Evolutionary conservation across 352 stramenopile genomes (phyloP), one percentile per base, ranked within the genome.

Genomic region (Globisporangium canariense): DNA sequence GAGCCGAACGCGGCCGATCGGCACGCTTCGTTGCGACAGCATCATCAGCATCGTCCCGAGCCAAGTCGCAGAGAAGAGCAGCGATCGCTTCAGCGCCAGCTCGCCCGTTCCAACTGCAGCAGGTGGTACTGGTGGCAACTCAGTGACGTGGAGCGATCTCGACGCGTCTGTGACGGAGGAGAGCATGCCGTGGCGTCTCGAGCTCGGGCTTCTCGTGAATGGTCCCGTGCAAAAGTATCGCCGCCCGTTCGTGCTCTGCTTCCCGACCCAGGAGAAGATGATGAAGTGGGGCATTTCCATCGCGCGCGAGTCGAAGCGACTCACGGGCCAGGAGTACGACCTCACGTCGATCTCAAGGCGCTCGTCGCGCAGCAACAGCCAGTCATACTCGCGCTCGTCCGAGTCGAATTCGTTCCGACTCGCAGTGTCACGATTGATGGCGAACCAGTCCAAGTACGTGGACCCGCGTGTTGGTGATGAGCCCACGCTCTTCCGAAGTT

Each of bases 211-310:
- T 30, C 64, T 93, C 14, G 73, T 91, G 3, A 78, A 86, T 45
- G 72, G 71, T 4, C 60, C 70, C 2, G 43, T 69, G 34, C 78
- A 91, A 30, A 88, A 91, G 58, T 96, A 91, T 59, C 80, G 83
- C 8, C 83, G 87, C 6, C 77, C 83, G 20, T 89, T 93, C 50
- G 79, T 90, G 38, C 74, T 96, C 71, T 91, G 84, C 50, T 93
- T 96, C 58, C 60, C 73, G 32, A 80, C 74, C 0, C 81, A 91
- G 50, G 83, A 96, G 41, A 77, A 88, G 43, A 90, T 94, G 83
- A 93, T 96, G 82, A 93, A 94, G 60, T 96, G 87, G 87, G 86
- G 83, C 14, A 81, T 87, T 38, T 78, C 71, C 32, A 83, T 96
- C 20, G 82, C 83, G 18, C 84, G 87, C 16, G 85, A 94, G 54